Evolutionary conservation across 176 grass and related monocot genomes (phyloP).

Genomic region (Eragrostis curvula): DNA sequence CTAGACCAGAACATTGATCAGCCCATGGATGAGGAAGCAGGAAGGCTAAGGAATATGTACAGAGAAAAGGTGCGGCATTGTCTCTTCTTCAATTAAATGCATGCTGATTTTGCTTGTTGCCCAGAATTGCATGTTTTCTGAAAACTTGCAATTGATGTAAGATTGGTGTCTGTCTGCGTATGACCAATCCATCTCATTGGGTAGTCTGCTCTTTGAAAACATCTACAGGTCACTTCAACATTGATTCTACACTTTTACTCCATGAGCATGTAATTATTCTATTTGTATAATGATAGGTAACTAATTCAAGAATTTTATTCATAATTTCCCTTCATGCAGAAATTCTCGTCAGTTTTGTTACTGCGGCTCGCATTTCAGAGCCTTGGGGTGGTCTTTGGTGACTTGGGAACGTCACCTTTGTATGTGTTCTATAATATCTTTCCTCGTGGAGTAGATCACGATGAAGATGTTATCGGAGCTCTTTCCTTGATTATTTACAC

Average conservation of each 20-base stretch:
- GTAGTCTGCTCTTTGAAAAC: neutral
- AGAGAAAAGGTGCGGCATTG: slow-evolving; percentile 79
- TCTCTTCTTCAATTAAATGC: slow-evolving; percentile 30
- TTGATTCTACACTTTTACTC: neutral
- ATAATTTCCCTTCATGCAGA: slow-evolving; percentile 59
- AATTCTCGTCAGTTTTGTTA: slow-evolving; percentile 71
- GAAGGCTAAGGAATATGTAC: slow-evolving; percentile 79
- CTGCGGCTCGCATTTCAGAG: slow-evolving; percentile 92
- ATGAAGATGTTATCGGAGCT: slow-evolving; percentile 92
- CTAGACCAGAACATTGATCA: slow-evolving; percentile 96
- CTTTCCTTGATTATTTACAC: slow-evolving; percentile 99
- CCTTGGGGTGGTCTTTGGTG: slow-evolving; percentile 98
- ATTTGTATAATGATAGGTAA: neutral
- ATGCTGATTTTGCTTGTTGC: slow-evolving; percentile 13
- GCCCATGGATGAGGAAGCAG: slow-evolving; percentile 98
- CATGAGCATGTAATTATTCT: slow-evolving; percentile 6
- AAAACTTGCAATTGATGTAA: slow-evolving; percentile 27
- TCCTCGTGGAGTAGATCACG: slow-evolving; percentile 69
- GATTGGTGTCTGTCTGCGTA: slow-evolving; percentile 14
- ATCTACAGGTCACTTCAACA: neutral
- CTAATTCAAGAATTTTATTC: slow-evolving; percentile 30
- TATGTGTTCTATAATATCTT: slow-evolving; percentile 97
- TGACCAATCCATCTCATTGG: slow-evolving; percentile 27
- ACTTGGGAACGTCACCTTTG: slow-evolving; percentile 90
- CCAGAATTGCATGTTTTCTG: neutral